Base-by-base conservation (phyloP, 2,329 filamentous ascomycete genomes). In the Xylaria sp. region DNA sequence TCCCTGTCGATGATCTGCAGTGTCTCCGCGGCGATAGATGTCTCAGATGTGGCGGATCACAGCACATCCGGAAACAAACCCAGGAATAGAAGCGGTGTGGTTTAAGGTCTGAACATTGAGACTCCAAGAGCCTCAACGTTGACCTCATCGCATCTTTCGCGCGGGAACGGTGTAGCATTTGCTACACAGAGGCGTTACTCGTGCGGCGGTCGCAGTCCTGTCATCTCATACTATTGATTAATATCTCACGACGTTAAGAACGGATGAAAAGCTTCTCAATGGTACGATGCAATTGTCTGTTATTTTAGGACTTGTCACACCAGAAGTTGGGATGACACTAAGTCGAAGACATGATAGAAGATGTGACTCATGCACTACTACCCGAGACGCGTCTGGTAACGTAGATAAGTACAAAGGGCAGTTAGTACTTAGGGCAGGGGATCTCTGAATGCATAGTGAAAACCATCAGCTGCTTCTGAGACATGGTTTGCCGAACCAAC, bases 61-160 rank as follows among this genome's bases (percentile, higher is more conserved):
- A 60, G 67, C 63, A 51, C 67, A 66, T 56, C 67, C 63, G 67
- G 67, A 59, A 63, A 62, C 67, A 56, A 64, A 39, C 28, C 63
- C 67, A 62, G 48, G 59, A 66, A 69, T 66, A 60, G 67, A 54
- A 59, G 54, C 58, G 39, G 58, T 51, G 66, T 58, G 57, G 66
- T 41, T 25, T 31, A 48, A 52, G 39, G 39, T 36, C 57, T 62
- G 33, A 25, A 25, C 39, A 15, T 62, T 60, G 67, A 69, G 63
- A 69, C 67, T 43, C 48, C 23, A 60, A 51, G 48, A 66, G 63
- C 67, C 59, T 63, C 66, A 65, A 46, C 41, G 58, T 20, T 33
- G 18, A 33, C 18, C 13, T 46, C 15, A 46, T 46, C 46, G 46
- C 46, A 23, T 31, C 28, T 54, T 49, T 61, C 15, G 12, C 12